Percentiles rank a stretch among this genome's conserved stretches.
Conservation (phyloP, 805 yeast species). For the Nadsonia fulvescens region DNA sequence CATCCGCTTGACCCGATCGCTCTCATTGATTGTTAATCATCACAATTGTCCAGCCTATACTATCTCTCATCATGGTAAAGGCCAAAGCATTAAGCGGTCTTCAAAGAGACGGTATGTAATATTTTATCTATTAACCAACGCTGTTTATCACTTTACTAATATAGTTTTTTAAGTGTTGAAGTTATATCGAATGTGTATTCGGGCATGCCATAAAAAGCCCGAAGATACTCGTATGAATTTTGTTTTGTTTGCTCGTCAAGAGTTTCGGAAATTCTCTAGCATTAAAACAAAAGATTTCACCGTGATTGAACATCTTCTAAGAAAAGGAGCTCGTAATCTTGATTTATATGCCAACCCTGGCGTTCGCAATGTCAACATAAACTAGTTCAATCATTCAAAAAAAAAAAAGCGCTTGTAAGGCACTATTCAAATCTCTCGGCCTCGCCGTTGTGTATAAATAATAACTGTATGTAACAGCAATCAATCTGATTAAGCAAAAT, state of each 20-base stretch:
- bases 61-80: too few species aligned
- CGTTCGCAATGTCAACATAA: too few species aligned
- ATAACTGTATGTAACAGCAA: too few species aligned
- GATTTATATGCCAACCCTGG: slow-evolving; percentile 62
- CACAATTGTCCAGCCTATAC: too few species aligned
- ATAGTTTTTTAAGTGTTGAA: too few species aligned
- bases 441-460: too few species aligned
- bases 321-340: slow-evolving; percentile 54
- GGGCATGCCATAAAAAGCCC: slow-evolving; percentile 31
- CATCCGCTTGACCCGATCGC: too few species aligned
- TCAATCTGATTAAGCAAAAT: too few species aligned
- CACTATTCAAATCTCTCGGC: too few species aligned
- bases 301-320: slow-evolving; percentile 66
- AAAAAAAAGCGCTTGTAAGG: too few species aligned
- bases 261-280: slow-evolving; percentile 38
- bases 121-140: background rate
- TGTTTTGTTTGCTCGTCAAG: slow-evolving; percentile 30
- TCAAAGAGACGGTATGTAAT: slow-evolving; percentile 23
- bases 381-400: background rate
- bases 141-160: slow-evolving; percentile 3
- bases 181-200: slow-evolving; percentile 31
- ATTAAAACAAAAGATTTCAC: slow-evolving; percentile 65
- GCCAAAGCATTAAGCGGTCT: slow-evolving; percentile 18
- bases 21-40: too few species aligned
- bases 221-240: slow-evolving; percentile 28